phyloP scores from a whole-genome alignment of 2,329 filamentous ascomycete species.

The Raffaelea ambrosiae region DNA sequence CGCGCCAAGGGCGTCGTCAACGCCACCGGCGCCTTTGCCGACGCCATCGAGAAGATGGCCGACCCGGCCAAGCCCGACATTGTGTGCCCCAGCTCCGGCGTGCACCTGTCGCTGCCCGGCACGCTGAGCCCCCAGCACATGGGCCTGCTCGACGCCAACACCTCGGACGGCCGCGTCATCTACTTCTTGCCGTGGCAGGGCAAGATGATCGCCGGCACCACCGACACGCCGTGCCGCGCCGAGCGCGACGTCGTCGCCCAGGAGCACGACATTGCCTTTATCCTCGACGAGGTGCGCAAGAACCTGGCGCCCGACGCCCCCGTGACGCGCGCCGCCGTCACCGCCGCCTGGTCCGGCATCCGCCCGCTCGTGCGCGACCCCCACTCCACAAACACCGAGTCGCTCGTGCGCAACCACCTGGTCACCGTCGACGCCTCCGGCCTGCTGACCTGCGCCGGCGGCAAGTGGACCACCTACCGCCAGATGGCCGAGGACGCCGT shows the following conservation, averaged over 20 bases:
- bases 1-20: conserved; percentile 75
- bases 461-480: conserved; percentile 83
- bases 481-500: conserved; percentile 84
- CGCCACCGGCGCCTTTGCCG: conserved; percentile 74
- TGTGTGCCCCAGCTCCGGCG: conserved; percentile 70
- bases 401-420: conserved; percentile 73
- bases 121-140: conserved; percentile 72
- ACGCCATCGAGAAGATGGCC: conserved; percentile 73
- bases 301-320: conserved; percentile 69
- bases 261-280: conserved; percentile 74
- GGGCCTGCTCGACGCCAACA: conserved; percentile 72
- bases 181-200: conserved; percentile 85
- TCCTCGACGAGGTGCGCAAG: conserved; percentile 67
- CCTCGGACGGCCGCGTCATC: conserved; percentile 77
- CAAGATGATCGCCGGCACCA: conserved; percentile 77
- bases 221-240: conserved; percentile 63
- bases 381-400: conserved; percentile 72
- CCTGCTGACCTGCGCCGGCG: conserved; percentile 70
- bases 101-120: conserved; percentile 74
- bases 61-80: conserved; percentile 61
- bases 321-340: conserved; percentile 64
- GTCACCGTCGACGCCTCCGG: conserved; percentile 66
- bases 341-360: conserved; percentile 71
- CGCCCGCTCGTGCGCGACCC: conserved; percentile 73
- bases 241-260: conserved; percentile 62